A percentile compares a stretch with the other conserved stretches of the same genome.
Conservation (phyloP, 2,329 filamentous ascomycete genomes). For the Exophiala sp. region DNA sequence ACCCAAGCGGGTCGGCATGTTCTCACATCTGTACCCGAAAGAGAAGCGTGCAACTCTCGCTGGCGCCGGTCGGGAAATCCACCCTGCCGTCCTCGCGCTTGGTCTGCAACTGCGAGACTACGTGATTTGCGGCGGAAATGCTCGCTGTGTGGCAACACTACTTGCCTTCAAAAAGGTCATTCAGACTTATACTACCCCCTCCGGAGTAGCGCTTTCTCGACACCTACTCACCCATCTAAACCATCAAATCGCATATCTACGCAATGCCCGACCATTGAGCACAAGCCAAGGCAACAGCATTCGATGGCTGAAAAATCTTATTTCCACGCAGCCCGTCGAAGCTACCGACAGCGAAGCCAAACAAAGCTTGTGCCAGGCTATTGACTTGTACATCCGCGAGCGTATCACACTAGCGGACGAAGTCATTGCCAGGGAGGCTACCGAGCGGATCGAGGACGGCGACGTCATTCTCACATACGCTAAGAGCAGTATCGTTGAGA, state of each 20-base stretch:
- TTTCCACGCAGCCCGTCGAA: constrained; percentile 83
- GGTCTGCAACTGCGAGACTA: constrained; percentile 90
- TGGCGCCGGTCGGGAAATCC: constrained; percentile 64
- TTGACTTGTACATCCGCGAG: constrained; percentile 86
- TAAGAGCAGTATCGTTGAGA: constrained; percentile 78
- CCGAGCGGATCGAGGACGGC: constrained; percentile 67
- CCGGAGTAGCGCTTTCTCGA: constrained; percentile 74
- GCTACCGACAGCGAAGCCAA: constrained; percentile 77
- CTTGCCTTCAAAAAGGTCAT: constrained; percentile 93
- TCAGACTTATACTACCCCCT: constrained; percentile 82
- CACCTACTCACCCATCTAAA: constrained; percentile 90
- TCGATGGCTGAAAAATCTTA: constrained; percentile 85
- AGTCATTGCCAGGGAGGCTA: constrained; percentile 72
- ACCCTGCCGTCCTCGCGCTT: constrained; percentile 75
- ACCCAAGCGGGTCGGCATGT: constrained; percentile 63
- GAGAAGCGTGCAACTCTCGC: constrained; percentile 61
- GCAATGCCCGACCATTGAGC: constrained; percentile 77
- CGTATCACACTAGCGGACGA: constrained; percentile 81
- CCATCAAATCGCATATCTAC: constrained; percentile 90
- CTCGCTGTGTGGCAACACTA: constrained; percentile 78
- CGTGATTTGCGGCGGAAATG: constrained; percentile 80
- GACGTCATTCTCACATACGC: constrained; percentile 84
- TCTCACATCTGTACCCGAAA: constrained; percentile 76
- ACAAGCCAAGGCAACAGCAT: constrained; percentile 98
- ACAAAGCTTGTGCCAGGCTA: constrained; percentile 66